Evolutionary conservation across 139 green algal genomes (phyloP).

Genomic region (Diplosphaera chodatii): DNA sequence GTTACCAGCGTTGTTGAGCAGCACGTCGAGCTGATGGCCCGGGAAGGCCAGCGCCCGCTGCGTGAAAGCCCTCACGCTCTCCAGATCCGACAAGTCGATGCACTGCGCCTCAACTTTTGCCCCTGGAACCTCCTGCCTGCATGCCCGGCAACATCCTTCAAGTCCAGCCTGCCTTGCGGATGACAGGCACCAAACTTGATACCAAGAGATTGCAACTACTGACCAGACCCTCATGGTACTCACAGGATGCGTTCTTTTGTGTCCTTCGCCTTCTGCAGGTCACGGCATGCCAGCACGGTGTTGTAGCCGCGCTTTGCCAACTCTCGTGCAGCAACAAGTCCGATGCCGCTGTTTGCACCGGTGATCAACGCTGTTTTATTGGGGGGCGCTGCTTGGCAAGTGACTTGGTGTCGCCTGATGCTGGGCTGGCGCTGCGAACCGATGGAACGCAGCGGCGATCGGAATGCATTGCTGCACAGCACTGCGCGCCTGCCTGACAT

Average conservation of each 20-base stretch:
- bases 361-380: no score
- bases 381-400: no score
- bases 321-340: conserved; percentile 60
- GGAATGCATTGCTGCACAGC: no score
- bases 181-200: no score
- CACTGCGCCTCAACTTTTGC: conserved; percentile 26
- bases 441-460: no score
- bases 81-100: conserved; percentile 61
- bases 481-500: no score
- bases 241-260: conserved; percentile 40
- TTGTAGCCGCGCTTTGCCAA: conserved; percentile 45
- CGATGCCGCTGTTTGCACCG: conserved; percentile 44
- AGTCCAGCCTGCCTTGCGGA: no score
- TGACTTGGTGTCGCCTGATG: no score
- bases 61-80: conserved; percentile 42
- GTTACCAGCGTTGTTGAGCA: conserved; percentile 73
- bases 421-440: no score
- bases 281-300: conserved; percentile 56
- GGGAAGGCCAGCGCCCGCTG: conserved; percentile 33
- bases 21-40: conserved; percentile 52
- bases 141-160: not conserved
- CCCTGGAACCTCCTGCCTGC: conserved; percentile 28
- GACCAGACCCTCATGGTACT: not conserved
- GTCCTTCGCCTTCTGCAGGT: conserved; percentile 34
- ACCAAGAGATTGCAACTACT: no score